Conservation (phyloP, 257 asterid genomes). For the Salvia splendens region DNA sequence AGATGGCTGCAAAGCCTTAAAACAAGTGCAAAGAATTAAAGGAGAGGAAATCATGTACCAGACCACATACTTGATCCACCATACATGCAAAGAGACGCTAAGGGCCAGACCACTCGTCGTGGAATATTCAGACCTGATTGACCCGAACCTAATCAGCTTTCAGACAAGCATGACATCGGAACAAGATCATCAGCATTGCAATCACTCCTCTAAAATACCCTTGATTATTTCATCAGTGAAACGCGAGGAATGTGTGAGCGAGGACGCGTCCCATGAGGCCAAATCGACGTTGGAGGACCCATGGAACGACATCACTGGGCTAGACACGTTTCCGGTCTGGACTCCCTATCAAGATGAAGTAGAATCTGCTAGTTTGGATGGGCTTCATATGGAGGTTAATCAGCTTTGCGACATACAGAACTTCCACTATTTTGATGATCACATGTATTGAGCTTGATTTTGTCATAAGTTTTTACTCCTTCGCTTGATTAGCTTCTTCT, state of each 20-base stretch:
- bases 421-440: slow-evolving; percentile 17
- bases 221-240: slow-evolving; percentile 12
- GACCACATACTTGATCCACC: slow-evolving; percentile 63
- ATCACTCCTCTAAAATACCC: neutral
- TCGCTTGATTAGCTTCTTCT: no score
- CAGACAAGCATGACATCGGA: slow-evolving; percentile 21
- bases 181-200: neutral
- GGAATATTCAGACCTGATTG: slow-evolving; percentile 31
- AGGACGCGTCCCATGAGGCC: slow-evolving; percentile 34
- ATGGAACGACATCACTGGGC: slow-evolving; percentile 38
- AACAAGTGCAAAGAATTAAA: slow-evolving; percentile 59
- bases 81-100: slow-evolving; percentile 46
- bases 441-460: neutral
- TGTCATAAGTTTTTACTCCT: no score
- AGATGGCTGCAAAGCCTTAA: slow-evolving; percentile 65
- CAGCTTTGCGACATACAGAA: slow-evolving; percentile 39
- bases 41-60: slow-evolving; percentile 40
- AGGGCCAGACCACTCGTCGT: slow-evolving; percentile 29
- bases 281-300: slow-evolving; percentile 40
- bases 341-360: slow-evolving; percentile 33
- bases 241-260: slow-evolving; percentile 29
- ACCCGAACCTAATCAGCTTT: slow-evolving; percentile 46
- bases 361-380: slow-evolving; percentile 34
- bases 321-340: slow-evolving; percentile 25
- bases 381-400: slow-evolving; percentile 42